Percentiles rank a stretch among this genome's conserved stretches.
Evolutionary conservation across 169 alveolate genomes (phyloP).

Genomic region (Cryptosporidium tyzzeri): DNA sequence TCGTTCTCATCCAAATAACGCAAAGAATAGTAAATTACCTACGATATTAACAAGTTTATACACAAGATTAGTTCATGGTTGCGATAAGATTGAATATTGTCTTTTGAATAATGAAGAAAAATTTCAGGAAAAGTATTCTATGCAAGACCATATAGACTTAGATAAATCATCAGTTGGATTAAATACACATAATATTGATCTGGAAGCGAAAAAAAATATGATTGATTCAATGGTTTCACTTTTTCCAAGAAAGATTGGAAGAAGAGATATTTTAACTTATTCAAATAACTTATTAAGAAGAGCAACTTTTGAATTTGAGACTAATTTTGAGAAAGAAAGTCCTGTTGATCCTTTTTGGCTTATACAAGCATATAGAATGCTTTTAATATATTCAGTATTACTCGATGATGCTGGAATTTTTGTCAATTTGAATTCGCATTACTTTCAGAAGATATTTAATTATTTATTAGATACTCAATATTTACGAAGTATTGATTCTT

Average conservation of each 20-base stretch:
- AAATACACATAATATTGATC: neutral
- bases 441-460: constrained; percentile 9
- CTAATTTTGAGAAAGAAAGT: constrained; percentile 53
- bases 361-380: constrained; percentile 66
- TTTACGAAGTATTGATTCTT: constrained; percentile 27
- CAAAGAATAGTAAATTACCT: constrained; percentile 26
- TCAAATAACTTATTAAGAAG: constrained; percentile 44
- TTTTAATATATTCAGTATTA: constrained; percentile 32
- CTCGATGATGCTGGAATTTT: neutral
- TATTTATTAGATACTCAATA: constrained; percentile 40
- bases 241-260: constrained; percentile 28
- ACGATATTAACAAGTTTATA: constrained; percentile 67
- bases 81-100: constrained; percentile 53
- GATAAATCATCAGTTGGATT: neutral
- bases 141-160: neutral
- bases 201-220: neutral
- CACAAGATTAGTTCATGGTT: constrained; percentile 51
- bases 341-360: constrained; percentile 74
- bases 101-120: neutral
- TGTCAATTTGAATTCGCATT: constrained; percentile 26
- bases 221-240: neutral
- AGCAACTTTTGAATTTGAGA: constrained; percentile 35
- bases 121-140: neutral
- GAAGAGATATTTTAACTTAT: constrained; percentile 14
- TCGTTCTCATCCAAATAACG: neutral